These are phyloP conservation scores for Lactarius indigo DNA, from an alignment of 768 basidiomycete genomes.

Conservation along the genomic window DNA sequence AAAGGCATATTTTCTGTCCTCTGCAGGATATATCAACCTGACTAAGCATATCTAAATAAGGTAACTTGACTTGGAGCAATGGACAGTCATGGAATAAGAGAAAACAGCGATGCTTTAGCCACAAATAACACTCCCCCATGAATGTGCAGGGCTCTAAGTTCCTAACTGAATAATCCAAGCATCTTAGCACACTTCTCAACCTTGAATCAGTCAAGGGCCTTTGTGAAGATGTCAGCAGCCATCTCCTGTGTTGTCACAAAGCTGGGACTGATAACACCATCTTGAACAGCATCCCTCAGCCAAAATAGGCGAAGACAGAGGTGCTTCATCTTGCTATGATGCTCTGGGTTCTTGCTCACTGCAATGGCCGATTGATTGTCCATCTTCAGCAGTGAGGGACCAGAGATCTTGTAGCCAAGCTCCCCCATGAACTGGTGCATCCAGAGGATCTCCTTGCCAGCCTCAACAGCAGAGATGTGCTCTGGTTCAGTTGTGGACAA, in stretches of 20 bases:
- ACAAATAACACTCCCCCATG: no score
- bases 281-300: neutral
- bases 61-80: no score
- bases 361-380: neutral
- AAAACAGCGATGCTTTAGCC: no score
- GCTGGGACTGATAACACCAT: neutral
- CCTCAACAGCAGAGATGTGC: neutral
- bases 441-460: neutral
- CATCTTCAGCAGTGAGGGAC: neutral
- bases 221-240: neutral
- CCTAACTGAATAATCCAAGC: no score
- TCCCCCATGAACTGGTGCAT: neutral
- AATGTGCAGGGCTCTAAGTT: no score
- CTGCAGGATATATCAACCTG: no score
- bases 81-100: no score
- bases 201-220: neutral
- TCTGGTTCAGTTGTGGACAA: neutral
- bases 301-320: neutral
- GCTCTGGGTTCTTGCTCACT: neutral
- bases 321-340: neutral
- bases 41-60: no score
- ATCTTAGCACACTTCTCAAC: neutral
- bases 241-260: neutral
- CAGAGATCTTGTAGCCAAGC: neutral
- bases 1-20: no score